Evolutionary conservation across 352 stramenopile genomes (phyloP).

Genomic region (Globisporangium megalacanthum): DNA sequence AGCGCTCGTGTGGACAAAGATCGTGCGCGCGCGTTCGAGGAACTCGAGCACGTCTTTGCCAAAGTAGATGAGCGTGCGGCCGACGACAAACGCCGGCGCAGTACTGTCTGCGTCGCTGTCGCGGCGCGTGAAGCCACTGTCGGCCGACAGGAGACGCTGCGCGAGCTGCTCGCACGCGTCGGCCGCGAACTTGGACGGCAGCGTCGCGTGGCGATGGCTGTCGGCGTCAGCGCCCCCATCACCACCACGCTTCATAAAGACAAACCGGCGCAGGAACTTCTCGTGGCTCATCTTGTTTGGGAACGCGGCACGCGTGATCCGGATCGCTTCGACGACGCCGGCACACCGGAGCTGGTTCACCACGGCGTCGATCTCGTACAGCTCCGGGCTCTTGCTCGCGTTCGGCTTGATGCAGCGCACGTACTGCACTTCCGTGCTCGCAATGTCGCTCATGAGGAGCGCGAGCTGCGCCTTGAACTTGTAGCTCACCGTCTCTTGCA

Average conservation of each 20-base stretch:
- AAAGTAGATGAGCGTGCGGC: conserved; percentile 93
- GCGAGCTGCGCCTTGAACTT: conserved; percentile 88
- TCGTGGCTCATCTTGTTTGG: conserved; percentile 94
- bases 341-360: conserved; percentile 86
- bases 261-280: conserved; percentile 79
- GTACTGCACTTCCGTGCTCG: conserved; percentile 82
- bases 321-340: conserved; percentile 88
- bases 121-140: conserved; percentile 24
- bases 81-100: conserved; percentile 57
- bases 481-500: conserved; percentile 87
- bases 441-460: conserved; percentile 84
- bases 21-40: conserved; percentile 74
- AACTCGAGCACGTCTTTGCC: conserved; percentile 89
- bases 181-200: conserved; percentile 27
- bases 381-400: conserved; percentile 57
- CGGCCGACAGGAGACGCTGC: conserved; percentile 31
- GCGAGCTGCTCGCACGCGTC: conserved; percentile 65
- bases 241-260: no score
- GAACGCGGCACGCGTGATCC: conserved; percentile 86
- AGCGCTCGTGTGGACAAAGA: conserved; percentile 66
- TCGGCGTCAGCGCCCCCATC: no score
- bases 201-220: no score
- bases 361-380: conserved; percentile 84
- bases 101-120: conserved; percentile 30
- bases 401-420: conserved; percentile 92